Percentiles rank a stretch among this genome's conserved stretches.
Evolutionary conservation across 306 rosid genomes (phyloP).

Genomic region (Casuarina cunninghamiana): DNA sequence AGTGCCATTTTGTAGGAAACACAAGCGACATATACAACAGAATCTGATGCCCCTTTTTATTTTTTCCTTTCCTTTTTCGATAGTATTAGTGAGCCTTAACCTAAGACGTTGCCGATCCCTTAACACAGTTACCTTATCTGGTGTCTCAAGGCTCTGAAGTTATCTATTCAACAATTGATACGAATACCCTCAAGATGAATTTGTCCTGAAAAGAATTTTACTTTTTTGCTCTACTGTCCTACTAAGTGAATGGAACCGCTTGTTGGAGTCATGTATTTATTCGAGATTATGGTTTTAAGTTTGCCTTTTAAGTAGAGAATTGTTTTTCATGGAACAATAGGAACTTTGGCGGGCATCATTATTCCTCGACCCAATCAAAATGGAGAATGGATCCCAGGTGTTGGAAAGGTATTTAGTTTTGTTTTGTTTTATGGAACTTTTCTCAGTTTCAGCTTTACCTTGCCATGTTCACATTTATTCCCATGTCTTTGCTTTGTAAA

Average conservation of each 20-base stretch:
- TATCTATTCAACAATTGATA: not conserved
- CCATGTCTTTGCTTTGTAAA: not conserved
- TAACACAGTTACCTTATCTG: not conserved
- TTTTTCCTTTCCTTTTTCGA: too few species aligned
- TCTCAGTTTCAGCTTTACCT: not conserved
- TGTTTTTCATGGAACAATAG: slow-evolving; percentile 36
- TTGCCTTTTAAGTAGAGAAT: not conserved
- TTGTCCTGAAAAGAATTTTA: not conserved
- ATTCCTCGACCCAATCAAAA: slow-evolving; percentile 62
- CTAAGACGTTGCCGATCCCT: not conserved
- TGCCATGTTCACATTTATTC: not conserved
- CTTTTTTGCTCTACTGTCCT: not conserved
- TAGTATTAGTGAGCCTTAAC: too few species aligned
- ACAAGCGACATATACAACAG: not conserved
- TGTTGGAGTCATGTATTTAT: not conserved
- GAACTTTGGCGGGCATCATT: slow-evolving; percentile 62
- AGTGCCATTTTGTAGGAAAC: not conserved
- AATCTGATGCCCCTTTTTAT: not conserved
- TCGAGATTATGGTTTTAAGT: slow-evolving; percentile 5
- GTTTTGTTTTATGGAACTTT: slow-evolving; percentile 15
- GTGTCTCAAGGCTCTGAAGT: not conserved
- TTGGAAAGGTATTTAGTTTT: slow-evolving; percentile 66
- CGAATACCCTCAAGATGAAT: too few species aligned
- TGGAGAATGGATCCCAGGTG: slow-evolving; percentile 49
- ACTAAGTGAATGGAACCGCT: not conserved